These are phyloP conservation scores for Picochlorum sp. DNA, from an alignment of 139 green algal genomes.

Conservation along the genomic window DNA sequence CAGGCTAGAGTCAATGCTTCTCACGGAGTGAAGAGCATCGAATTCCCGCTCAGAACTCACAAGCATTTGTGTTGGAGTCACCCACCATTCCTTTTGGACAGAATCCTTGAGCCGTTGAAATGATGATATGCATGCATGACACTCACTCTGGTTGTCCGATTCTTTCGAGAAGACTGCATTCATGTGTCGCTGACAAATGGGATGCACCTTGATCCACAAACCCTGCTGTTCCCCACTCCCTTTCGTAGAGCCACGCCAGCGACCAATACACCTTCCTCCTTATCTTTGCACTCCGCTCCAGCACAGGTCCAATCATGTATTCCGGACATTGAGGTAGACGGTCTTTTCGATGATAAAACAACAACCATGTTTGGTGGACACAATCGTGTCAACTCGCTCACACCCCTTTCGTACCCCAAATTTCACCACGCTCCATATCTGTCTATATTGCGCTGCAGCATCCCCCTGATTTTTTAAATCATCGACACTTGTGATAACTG, in stretches of 20 bases:
- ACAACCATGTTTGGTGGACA: not conserved
- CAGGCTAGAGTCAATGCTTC: conserved; percentile 12
- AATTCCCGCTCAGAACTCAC: conserved; percentile 41
- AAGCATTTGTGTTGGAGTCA: conserved; percentile 17
- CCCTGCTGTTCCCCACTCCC: not conserved
- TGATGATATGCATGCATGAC: conserved; percentile 5
- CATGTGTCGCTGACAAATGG: not conserved
- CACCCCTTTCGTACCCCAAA: not conserved
- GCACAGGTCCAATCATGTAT: not conserved
- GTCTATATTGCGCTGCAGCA: not conserved
- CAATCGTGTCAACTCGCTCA: not conserved
- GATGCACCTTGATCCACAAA: not conserved
- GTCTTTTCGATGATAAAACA: not conserved
- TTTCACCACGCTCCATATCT: not conserved
- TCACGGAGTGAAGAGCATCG: conserved; percentile 36
- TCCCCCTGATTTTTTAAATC: not conserved
- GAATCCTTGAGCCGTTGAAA: conserved; percentile 9
- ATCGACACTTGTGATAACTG: conserved; percentile 18
- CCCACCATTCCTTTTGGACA: conserved; percentile 21
- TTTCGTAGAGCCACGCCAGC: conserved; percentile 2
- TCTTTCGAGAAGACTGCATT: too few species aligned
- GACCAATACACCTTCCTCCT: not conserved
- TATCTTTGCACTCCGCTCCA: not conserved
- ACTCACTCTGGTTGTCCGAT: not conserved
- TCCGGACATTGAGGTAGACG: not conserved